Conservation (phyloP, 352 stramenopile species). For the Phytophthora uliginosa region DNA sequence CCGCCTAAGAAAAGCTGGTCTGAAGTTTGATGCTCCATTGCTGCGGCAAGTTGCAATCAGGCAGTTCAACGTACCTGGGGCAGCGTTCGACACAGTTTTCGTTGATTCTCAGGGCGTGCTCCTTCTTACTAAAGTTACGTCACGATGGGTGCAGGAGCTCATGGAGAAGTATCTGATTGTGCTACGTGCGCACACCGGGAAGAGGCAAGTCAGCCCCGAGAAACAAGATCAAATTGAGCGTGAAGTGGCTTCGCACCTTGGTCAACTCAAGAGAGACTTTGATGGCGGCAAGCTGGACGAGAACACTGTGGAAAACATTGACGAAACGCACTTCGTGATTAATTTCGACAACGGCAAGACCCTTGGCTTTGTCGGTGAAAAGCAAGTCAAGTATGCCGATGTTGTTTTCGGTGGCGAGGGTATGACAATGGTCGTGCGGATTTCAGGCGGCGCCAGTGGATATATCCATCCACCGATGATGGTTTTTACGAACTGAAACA, state of each 20-base stretch:
- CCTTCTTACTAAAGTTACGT: too few relatives aligned
- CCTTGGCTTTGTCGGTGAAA: background rate
- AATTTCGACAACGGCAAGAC: background rate
- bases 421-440: background rate
- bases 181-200: too few relatives aligned
- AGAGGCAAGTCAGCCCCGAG: too few relatives aligned
- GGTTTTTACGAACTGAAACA: background rate
- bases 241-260: background rate
- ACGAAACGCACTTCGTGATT: background rate
- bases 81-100: too few relatives aligned
- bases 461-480: background rate
- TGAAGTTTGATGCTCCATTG: too few relatives aligned
- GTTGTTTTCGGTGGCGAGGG: background rate
- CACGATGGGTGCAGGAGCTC: too few relatives aligned
- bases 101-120: too few relatives aligned
- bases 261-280: background rate
- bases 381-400: background rate
- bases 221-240: background rate
- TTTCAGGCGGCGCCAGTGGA: background rate
- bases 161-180: too few relatives aligned
- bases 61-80: too few relatives aligned
- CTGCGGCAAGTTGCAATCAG: too few relatives aligned
- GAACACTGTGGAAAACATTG: background rate
- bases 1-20: too few relatives aligned
- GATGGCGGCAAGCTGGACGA: background rate